Base-by-base conservation (phyloP, 2,329 filamentous ascomycete species). In the Monosporascus sp. region DNA sequence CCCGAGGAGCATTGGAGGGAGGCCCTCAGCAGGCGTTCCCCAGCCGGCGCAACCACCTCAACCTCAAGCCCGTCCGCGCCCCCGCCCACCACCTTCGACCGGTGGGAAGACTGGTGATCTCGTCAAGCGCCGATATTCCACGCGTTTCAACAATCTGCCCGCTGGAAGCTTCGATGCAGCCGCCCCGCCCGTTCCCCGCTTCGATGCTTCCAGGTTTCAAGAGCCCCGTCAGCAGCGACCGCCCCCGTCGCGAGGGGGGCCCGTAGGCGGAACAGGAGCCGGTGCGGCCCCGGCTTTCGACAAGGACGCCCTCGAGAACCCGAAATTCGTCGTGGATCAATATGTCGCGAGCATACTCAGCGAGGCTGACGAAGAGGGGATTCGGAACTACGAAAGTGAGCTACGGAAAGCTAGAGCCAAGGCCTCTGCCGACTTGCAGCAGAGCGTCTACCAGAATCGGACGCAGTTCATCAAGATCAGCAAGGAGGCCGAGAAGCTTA, bases 391-490 rank as follows among this genome's bases (percentile, higher is more conserved):
- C 68, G 89, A 96, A 67, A 78, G 82, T 49, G 85, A 85, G 22
- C 76, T 97, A 44, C 85, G 85, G 59, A 87, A 87, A 62, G 78
- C 94, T 53, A 93, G 93, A 71, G 81, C 81, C 60, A 83, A 89
- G 52, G 91, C 90, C 8, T 87, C 88, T 5, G 80, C 85, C 48
- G 92, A 97, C 62, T 78, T 99, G 22, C 93, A 97, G 71, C 90
- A 95, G 67, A 97, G 92, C 72, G 88, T 99, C 49, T 93, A 96
- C 72, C 92, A 97, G 70, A 99, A 99, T 71, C 86, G 94, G 48
- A 96, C 90, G 0, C 94, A 97, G 66, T 99, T 99, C 67, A 97
- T 99, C 77, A 96, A 96, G 72, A 97, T 99, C 71, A 97, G 92
- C 69, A 97, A 97, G 72, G 94, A 99, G 74, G 94, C 95, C 2